A percentile compares a stretch with the other conserved stretches of the same genome.
Evolutionary conservation across 495 filamentous ascomycete species (phyloP).

Genomic region (Penicillium goetzii): DNA sequence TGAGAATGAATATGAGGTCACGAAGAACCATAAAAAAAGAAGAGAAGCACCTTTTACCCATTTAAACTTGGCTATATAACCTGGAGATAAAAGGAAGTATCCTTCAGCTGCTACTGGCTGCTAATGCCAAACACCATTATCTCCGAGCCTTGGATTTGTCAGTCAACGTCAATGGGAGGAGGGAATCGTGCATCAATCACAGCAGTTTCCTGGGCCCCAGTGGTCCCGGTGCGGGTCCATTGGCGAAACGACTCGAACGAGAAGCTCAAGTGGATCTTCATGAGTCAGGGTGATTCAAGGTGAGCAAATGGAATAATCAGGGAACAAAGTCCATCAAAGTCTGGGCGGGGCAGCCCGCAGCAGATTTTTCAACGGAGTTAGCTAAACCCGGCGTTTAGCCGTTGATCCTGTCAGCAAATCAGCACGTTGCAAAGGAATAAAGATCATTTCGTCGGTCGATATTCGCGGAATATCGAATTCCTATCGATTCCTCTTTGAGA

Average conservation of each 20-base stretch:
- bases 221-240: not conserved
- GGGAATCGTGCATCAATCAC: not conserved
- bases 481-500: not conserved
- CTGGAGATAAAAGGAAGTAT: not conserved
- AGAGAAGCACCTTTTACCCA: constrained; percentile 8
- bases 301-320: not conserved
- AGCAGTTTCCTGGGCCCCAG: not conserved
- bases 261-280: constrained; percentile 18
- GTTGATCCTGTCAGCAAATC: constrained; percentile 13
- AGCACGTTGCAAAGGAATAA: not conserved
- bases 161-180: not conserved
- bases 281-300: constrained; percentile 24
- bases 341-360: constrained; percentile 16
- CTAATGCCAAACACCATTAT: constrained; percentile 22
- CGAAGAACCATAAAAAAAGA: constrained; percentile 2
- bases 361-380: constrained; percentile 18
- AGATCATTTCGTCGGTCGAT: not conserved
- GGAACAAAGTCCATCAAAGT: not conserved
- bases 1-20: constrained; percentile 1
- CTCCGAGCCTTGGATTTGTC: constrained; percentile 25
- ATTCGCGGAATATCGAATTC: constrained; percentile 29
- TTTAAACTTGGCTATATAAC: constrained; percentile 1
- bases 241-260: constrained; percentile 2
- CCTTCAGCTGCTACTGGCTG: not conserved
- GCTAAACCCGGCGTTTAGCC: constrained; percentile 27